Conservation (phyloP, 306 rosid genomes). For the Ziziphus jujuba region DNA sequence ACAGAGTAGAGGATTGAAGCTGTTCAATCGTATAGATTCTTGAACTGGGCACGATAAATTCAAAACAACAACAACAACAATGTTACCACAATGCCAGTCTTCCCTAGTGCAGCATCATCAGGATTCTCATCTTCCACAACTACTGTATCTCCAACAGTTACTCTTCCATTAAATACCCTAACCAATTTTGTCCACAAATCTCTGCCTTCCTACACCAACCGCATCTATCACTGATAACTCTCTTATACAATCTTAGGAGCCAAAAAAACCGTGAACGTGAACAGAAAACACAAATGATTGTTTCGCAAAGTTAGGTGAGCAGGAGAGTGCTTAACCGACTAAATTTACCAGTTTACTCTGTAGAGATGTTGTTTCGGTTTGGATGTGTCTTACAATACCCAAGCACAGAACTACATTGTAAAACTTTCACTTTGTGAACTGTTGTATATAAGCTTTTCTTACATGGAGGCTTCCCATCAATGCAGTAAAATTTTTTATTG, state of each 20-base stretch:
- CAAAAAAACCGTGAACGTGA: neutral
- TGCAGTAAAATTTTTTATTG: neutral
- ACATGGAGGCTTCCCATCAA: neutral
- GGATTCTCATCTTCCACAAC: constrained; percentile 53
- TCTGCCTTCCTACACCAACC: constrained; percentile 17
- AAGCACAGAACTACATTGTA: constrained; percentile 2
- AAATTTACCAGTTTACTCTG: constrained; percentile 3
- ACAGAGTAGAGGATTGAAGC: constrained; percentile 26
- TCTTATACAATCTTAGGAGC: constrained; percentile 5
- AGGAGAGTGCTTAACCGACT: neutral
- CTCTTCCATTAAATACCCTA: constrained; percentile 19
- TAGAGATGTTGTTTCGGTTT: constrained; percentile 7
- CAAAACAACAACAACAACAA: constrained; percentile 25
- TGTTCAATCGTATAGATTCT: constrained; percentile 26
- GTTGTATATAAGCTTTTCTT: constrained; percentile 22
- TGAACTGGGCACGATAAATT: constrained; percentile 45
- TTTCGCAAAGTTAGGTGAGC: constrained; percentile 2
- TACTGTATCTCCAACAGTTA: constrained; percentile 20
- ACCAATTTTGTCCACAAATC: constrained; percentile 24
- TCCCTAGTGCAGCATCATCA: constrained; percentile 68
- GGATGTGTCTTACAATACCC: constrained; percentile 6
- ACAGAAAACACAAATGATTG: neutral
- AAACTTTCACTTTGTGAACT: neutral
- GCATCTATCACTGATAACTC: constrained; percentile 11
- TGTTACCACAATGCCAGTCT: constrained; percentile 30